Percentiles rank a stretch among this genome's conserved stretches.
Conservation (phyloP, 345 rosid genomes). For the Salix dunnii region DNA sequence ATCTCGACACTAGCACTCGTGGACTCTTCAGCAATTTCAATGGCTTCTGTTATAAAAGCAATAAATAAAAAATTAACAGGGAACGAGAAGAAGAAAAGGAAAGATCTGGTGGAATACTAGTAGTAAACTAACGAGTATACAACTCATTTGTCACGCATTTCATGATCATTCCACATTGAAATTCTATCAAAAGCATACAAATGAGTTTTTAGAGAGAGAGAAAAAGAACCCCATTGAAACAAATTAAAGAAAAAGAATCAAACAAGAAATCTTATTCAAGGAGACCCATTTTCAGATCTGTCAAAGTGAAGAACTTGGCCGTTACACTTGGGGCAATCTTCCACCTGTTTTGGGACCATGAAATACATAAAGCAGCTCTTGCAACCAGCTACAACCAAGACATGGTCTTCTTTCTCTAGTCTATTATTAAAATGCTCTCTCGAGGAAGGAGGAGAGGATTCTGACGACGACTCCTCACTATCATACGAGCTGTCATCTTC, state of each 20-base stretch:
- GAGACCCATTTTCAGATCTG: constrained; percentile 45
- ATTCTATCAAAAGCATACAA: constrained; percentile 23
- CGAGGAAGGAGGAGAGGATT: constrained; percentile 45
- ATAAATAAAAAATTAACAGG: background rate
- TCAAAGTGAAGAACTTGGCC: constrained; percentile 82
- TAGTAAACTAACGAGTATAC: background rate
- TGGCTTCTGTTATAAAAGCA: background rate
- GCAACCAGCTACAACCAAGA: constrained; percentile 91
- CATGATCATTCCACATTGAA: constrained; percentile 34
- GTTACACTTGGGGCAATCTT: constrained; percentile 78
- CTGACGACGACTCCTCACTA: constrained; percentile 70
- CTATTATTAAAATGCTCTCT: constrained; percentile 26
- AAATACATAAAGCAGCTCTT: constrained; percentile 86
- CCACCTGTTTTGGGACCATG: constrained; percentile 81
- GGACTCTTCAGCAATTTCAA: background rate
- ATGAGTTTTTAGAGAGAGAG: constrained; percentile 2
- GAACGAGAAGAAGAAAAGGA: background rate
- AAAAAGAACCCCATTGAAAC: background rate
- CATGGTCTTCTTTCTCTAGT: constrained; percentile 39
- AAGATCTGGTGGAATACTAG: background rate
- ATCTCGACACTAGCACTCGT: background rate
- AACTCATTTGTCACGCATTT: constrained; percentile 24
- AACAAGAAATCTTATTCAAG: constrained; percentile 25
- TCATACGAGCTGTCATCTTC: constrained; percentile 60
- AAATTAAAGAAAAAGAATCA: background rate